Evolutionary conservation across 352 stramenopile species (phyloP), one percentile per base, ranked within the genome.

Genomic region (Pythium chondricola): DNA sequence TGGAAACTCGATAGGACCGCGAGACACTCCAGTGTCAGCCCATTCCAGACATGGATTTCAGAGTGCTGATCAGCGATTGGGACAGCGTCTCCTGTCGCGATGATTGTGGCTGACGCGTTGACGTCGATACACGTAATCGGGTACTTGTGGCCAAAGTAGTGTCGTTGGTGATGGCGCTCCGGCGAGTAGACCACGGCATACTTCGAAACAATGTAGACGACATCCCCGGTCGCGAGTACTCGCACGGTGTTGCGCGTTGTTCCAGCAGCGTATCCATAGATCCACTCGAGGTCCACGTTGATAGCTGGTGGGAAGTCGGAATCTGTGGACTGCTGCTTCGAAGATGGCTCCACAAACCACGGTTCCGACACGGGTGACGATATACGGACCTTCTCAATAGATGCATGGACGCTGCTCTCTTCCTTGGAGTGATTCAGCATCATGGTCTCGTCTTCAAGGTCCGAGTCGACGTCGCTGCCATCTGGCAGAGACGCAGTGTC

Each of bases 41-140:
- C 75, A 26, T 71, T 71, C 79, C 82, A 91, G 8, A 93, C 59
- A 38, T 91, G 82, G 25, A 91, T 88, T 38, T 85, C 69, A 2
- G 74, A 43, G 39, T 67, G 21, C 43, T 58, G 29, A 58, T 70
- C 6, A 9, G 39, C 48, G 9, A 51, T 17, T 6, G 53, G 53
- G 27, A 61, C 53, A 2, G 48, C 62, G 32, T 80, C 72, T 0
- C 65, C 81, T 3, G 82, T 90, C 20, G 79, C 82, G 10, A 93
- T 63, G n/a, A 87, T 66, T 21, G 86, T 77, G 0, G 61, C 67
- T 2, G 50, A 67, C 9, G 71, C 59, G 27, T 83, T 83, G 29
- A 86, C 61, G 48, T 75, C 73, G 9, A 93, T 25, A 39, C 71
- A 89, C 27, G 63, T 67, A 46, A 93, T 88, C 4, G 61, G 62